Conservation (phyloP, 495 filamentous ascomycete genomes). For the Xylaria sp. region DNA sequence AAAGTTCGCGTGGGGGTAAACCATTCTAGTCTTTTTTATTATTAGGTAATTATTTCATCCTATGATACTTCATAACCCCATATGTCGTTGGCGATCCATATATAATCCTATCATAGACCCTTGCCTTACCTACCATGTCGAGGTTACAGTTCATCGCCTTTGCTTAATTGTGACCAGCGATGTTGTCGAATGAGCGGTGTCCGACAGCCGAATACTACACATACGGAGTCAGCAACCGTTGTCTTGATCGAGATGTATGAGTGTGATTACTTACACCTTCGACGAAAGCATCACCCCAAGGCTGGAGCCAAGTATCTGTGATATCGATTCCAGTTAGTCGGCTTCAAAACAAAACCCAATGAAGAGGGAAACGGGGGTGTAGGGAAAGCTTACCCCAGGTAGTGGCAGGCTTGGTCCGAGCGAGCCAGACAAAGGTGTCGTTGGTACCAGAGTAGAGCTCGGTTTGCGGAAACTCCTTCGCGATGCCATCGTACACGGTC, state of each 20-base stretch:
- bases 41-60: neutral
- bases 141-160: neutral
- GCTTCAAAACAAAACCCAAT: neutral
- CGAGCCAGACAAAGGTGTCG: constrained; percentile 26
- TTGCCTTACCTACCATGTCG: neutral
- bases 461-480: constrained; percentile 30
- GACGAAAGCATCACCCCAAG: constrained; percentile 36
- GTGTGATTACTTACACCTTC: constrained; percentile 16
- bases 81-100: neutral
- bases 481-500: constrained; percentile 25
- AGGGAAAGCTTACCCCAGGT: constrained; percentile 31
- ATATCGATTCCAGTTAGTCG: constrained; percentile 25
- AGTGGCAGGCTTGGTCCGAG: constrained; percentile 29
- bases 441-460: constrained; percentile 23
- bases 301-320: constrained; percentile 39
- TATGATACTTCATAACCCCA: neutral
- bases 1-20: neutral
- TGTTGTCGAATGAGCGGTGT: constrained; percentile 35
- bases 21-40: neutral
- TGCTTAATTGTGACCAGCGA: constrained; percentile 19
- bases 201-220: constrained; percentile 37
- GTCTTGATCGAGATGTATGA: neutral
- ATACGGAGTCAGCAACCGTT: neutral
- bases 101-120: neutral
- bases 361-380: neutral